A percentile compares a stretch with the other conserved stretches of the same genome.
phyloP scores from a whole-genome alignment of 208 protist species.

The Herpetomonas samuelpessoai region DNA sequence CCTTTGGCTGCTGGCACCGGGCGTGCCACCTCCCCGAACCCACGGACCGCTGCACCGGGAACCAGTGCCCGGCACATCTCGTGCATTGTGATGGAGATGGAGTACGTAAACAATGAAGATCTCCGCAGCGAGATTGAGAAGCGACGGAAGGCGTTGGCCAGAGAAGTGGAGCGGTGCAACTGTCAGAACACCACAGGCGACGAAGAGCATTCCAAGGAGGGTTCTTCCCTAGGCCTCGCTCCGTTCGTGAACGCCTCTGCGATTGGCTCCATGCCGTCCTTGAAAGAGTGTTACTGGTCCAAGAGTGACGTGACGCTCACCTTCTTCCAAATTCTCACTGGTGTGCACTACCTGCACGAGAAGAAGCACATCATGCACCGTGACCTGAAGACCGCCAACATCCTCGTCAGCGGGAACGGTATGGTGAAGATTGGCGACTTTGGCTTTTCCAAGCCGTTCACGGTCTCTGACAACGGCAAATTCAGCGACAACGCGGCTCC shows the following conservation, averaged over 20 bases:
- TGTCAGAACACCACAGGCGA: neutral
- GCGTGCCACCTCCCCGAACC: neutral
- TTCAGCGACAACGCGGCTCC: too few species aligned
- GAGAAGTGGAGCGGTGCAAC: neutral
- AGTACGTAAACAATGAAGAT: conserved; percentile 54
- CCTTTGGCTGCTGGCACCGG: neutral
- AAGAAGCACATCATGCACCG: conserved; percentile 80
- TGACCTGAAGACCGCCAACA: conserved; percentile 87
- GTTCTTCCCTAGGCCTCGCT: too few species aligned
- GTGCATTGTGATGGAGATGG: conserved; percentile 29
- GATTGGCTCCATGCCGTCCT: conserved; percentile 20
- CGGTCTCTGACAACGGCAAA: conserved; percentile 40
- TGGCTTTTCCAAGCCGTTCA: conserved; percentile 71
- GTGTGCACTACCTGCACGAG: conserved; percentile 79
- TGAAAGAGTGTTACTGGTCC: conserved; percentile 31
- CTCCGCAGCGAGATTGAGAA: conserved; percentile 31
- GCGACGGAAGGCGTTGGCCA: neutral
- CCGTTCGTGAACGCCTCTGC: neutral
- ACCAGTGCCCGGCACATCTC: conserved; percentile 13
- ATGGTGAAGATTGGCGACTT: conserved; percentile 88
- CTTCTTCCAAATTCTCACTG: conserved; percentile 76
- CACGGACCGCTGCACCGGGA: neutral
- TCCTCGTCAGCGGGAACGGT: conserved; percentile 75
- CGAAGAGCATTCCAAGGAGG: too few species aligned
- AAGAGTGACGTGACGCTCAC: conserved; percentile 71